These are phyloP conservation scores for Penicillium sp. DNA, from an alignment of 2,329 filamentous ascomycete genomes.

Conservation along the genomic window DNA sequence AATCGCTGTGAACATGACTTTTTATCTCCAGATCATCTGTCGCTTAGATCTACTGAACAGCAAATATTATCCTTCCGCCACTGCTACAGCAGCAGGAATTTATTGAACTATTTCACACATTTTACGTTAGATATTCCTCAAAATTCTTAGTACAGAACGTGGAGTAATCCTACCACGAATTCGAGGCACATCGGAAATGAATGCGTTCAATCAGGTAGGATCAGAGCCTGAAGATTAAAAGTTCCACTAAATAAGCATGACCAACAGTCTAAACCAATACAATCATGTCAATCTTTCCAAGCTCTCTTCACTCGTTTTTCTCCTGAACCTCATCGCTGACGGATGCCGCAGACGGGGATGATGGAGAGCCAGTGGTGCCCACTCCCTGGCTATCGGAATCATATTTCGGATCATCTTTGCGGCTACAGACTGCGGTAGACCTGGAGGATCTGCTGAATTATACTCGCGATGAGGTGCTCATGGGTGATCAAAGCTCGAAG, in stretches of 20 bases:
- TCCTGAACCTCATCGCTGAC: neutral
- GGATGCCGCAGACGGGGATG: constrained; percentile 5
- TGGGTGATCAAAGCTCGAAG: neutral
- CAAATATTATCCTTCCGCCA: neutral
- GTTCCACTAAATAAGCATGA: neutral
- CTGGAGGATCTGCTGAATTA: constrained; percentile 26
- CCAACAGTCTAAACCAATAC: neutral
- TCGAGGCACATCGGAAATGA: too few species aligned
- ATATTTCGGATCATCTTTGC: neutral
- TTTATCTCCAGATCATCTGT: neutral
- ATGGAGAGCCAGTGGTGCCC: neutral
- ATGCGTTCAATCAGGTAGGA: too few species aligned
- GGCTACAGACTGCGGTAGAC: constrained; percentile 15
- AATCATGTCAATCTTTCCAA: too few species aligned
- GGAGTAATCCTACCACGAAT: too few species aligned
- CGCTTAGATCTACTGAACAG: neutral
- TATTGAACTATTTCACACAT: too few species aligned
- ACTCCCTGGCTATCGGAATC: neutral
- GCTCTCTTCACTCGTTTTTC: neutral
- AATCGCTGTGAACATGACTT: neutral
- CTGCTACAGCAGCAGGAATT: neutral
- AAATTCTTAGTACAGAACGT: too few species aligned
- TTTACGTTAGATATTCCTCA: too few species aligned
- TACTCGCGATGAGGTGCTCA: constrained; percentile 23
- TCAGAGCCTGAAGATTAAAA: too few species aligned